phyloP scores from a whole-genome alignment of 805 yeast species.

The Zygoascus ofunaensis region DNA sequence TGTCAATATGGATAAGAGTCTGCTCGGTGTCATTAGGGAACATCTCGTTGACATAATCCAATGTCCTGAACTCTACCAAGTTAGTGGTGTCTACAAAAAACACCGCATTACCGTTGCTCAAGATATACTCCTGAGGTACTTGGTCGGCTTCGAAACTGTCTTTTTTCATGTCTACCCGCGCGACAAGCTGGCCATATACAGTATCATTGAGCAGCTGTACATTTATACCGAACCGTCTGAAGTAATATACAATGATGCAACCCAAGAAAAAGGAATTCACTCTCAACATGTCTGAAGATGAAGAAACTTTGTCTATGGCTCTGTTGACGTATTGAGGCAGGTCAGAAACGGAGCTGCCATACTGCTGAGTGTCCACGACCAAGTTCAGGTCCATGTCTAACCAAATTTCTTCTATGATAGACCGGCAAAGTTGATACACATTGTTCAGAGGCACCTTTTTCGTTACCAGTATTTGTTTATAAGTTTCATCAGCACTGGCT shows the following conservation, averaged over 20 bases:
- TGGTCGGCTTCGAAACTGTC: background rate
- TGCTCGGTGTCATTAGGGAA: background rate
- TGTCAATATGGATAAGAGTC: background rate
- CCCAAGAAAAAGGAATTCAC: background rate
- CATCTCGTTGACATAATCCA: background rate
- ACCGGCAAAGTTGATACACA: background rate
- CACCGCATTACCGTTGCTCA: background rate
- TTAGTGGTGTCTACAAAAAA: background rate
- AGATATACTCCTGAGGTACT: background rate
- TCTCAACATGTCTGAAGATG: background rate
- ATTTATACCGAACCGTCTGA: background rate
- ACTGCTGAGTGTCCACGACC: background rate
- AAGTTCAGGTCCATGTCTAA: background rate
- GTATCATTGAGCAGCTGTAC: background rate
- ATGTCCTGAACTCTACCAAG: background rate
- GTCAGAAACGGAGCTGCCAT: background rate
- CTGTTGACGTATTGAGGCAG: background rate
- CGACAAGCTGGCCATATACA: background rate
- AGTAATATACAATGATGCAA: background rate
- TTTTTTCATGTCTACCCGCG: background rate
- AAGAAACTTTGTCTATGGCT: background rate
- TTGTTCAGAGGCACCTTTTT: background rate
- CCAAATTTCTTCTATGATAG: background rate
- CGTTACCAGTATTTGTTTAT: background rate
- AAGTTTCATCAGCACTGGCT: background rate